Base-by-base conservation (phyloP, 352 stramenopile genomes). In the Pythium plurisporium region DNA sequence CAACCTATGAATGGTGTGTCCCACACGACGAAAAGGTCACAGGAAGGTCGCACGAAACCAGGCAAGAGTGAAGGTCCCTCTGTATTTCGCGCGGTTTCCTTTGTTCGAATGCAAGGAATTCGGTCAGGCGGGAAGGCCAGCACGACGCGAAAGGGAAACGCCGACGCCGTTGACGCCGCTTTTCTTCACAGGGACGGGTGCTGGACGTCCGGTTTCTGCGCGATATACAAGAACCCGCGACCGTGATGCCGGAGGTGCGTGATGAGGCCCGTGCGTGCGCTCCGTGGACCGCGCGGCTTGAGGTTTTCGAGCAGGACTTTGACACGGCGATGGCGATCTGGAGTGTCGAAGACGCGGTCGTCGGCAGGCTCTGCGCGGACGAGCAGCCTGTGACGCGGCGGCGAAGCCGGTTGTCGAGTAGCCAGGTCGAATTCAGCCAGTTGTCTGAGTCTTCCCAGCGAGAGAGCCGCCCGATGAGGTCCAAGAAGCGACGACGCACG, bases 261-360 rank as follows among this genome's bases (percentile, higher is more conserved):
- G 25, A n/a, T 38, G 20, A 25, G 17, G 53, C 20, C 23, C 25
- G 23, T 5, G 23, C 27, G 33, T 14, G 25, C 26, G 33, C 12
- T 17, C 27, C 27, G n/a, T 64, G 57, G 57, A 64, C 57, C 11
- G 46, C 37, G 4, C 22, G 31, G 27, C 56, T 87, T 49, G 55
- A 74, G 27, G 72, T 87, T 23, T 85, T 87, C 44, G 61, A 76
- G 41, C 77, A 87, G 55, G 77, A 85, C 46, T 87, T 85, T 46
- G 77, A 85, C 62, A 82, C 74, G 34, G 73, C 74, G 20, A 87
- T 87, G 73, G 59, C 82, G 56, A 83, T 85, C 42, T 72, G 79
- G 60, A 69, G 76, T 40, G 70, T 75, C 22, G 68, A 85, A 61
- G 77, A 87, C 46, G 54, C 70, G 12, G 70, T 58, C 43, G 69